These are phyloP conservation scores for Xerocomellus amylosporus DNA, from an alignment of 768 basidiomycete genomes.

Conservation along the genomic window DNA sequence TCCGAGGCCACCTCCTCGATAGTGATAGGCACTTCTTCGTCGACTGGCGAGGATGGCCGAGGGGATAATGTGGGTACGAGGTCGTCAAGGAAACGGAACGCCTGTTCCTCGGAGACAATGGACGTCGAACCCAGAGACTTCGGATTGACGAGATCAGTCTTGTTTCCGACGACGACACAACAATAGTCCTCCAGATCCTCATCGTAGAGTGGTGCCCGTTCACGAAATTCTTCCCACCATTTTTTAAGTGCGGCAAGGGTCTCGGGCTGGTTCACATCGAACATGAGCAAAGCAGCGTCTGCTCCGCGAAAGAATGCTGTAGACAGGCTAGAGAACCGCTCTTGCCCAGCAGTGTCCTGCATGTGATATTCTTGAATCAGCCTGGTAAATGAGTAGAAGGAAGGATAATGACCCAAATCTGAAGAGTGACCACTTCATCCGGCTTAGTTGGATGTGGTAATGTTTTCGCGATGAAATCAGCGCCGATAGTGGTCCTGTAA, in stretches of 20 bases:
- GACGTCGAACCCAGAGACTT: conserved; percentile 15
- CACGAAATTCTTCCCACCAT: conserved; percentile 81
- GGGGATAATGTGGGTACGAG: conserved; percentile 45
- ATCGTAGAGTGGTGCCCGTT: conserved; percentile 62
- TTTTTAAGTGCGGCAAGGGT: conserved; percentile 56
- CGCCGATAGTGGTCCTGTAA: conserved; percentile 84
- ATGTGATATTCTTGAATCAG: conserved; percentile 5
- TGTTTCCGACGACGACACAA: conserved; percentile 74
- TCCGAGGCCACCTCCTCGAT: conserved; percentile 14
- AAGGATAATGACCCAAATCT: conserved; percentile 55
- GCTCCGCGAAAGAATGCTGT: conserved; percentile 83
- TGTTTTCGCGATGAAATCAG: conserved; percentile 82
- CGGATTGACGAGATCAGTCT: conserved; percentile 53
- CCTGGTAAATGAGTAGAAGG: background rate
- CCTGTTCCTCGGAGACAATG: conserved; percentile 41
- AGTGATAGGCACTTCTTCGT: conserved; percentile 12
- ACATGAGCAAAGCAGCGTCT: conserved; percentile 79
- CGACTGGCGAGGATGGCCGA: conserved; percentile 2
- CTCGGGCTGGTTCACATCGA: conserved; percentile 68
- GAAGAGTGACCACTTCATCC: conserved; percentile 59
- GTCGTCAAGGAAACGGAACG: conserved; percentile 51
- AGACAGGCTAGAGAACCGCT: conserved; percentile 81
- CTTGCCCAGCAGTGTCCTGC: conserved; percentile 85
- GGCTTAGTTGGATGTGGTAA: conserved; percentile 57
- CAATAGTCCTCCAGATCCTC: conserved; percentile 64